A percentile compares a stretch with the other conserved stretches of the same genome.
Conservation (phyloP, 768 basidiomycete species). For the Mycena kentingensis region DNA sequence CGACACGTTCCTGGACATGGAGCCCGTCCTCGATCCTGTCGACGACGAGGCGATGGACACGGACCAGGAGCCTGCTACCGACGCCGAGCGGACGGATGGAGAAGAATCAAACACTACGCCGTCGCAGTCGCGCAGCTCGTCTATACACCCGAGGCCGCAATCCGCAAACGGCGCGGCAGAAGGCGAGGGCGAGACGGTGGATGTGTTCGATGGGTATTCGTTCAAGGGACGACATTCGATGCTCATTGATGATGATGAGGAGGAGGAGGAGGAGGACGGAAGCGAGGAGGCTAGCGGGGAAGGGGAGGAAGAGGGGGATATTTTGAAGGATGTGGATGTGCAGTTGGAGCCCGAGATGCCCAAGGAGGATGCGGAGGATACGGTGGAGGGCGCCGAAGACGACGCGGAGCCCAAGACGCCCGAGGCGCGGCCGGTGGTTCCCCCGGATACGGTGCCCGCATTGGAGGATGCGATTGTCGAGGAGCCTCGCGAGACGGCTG, state of each 20-base stretch:
- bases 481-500: constrained; percentile 23
- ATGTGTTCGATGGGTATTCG: constrained; percentile 93
- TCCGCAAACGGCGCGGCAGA: constrained; percentile 16
- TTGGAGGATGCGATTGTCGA: constrained; percentile 24
- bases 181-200: constrained; percentile 54
- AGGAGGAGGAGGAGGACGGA: constrained; percentile 47
- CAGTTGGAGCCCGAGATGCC: constrained; percentile 70
- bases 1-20: constrained; percentile 95
- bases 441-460: constrained; percentile 29
- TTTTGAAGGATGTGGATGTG: constrained; percentile 36
- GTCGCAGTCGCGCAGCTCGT: constrained; percentile 77
- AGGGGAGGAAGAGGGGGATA: constrained; percentile 35
- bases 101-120: constrained; percentile 80
- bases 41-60: constrained; percentile 67
- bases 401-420: constrained; percentile 71
- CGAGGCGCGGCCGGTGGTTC: constrained; percentile 54
- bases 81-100: constrained; percentile 70
- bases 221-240: constrained; percentile 88
- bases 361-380: constrained; percentile 45
- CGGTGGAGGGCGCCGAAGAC: constrained; percentile 38
- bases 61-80: constrained; percentile 69
- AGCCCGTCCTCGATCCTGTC: constrained; percentile 82
- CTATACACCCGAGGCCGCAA: constrained; percentile 45
- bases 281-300: constrained; percentile 26
- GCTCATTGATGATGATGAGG: constrained; percentile 71